Evolutionary conservation across 129 eudicot genomes (phyloP).

Genomic region (Lonicera japonica): DNA sequence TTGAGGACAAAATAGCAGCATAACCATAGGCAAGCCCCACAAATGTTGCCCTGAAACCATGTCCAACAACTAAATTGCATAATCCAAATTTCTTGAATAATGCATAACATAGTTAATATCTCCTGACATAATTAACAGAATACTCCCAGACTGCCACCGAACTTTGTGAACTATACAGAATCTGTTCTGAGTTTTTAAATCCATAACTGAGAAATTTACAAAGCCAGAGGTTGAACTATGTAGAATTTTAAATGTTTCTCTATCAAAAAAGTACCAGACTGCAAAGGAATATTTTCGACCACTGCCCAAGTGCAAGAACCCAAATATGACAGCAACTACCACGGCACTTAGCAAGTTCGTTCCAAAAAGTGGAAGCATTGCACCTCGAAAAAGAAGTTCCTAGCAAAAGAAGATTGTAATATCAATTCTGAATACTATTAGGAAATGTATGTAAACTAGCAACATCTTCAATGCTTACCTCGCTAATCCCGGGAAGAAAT

Average conservation of each 20-base stretch:
- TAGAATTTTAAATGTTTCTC: too few species aligned
- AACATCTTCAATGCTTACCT: constrained; percentile 41
- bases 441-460: neutral
- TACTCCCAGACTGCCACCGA: too few species aligned
- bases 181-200: too few species aligned
- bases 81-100: neutral
- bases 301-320: constrained; percentile 84
- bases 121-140: too few species aligned
- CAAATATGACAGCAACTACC: constrained; percentile 68
- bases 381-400: constrained; percentile 93
- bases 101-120: neutral
- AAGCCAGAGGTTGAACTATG: too few species aligned
- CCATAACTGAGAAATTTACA: too few species aligned
- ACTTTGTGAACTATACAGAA: too few species aligned
- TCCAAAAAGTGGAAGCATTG: constrained; percentile 76
- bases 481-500: constrained; percentile 79
- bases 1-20: constrained; percentile 67
- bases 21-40: constrained; percentile 84
- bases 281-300: constrained; percentile 88
- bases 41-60: constrained; percentile 63
- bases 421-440: constrained; percentile 2
- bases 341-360: constrained; percentile 47
- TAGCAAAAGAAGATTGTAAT: constrained; percentile 10
- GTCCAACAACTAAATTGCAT: neutral
- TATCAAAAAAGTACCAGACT: constrained; percentile 42